These are phyloP conservation scores for Tuber borchii DNA, from an alignment of 495 filamentous ascomycete species.

Conservation along the genomic window DNA sequence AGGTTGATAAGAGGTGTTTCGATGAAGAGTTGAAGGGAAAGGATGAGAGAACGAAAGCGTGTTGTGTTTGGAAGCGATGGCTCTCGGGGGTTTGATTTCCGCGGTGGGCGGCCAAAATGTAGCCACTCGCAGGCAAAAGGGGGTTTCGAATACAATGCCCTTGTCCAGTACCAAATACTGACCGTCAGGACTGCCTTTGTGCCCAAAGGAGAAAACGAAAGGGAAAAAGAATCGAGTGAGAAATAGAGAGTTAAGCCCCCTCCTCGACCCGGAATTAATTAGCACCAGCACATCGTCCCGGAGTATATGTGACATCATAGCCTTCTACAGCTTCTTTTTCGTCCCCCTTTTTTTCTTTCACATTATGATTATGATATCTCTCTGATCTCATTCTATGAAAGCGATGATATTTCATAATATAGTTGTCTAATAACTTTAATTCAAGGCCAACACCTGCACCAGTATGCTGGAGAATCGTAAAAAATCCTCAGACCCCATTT, in stretches of 20 bases:
- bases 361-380: not conserved
- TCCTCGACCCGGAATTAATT: not conserved
- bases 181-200: not conserved
- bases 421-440: not conserved
- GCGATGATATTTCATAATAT: not conserved
- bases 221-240: too few species aligned
- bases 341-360: not conserved
- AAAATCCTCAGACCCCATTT: not conserved
- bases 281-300: not conserved
- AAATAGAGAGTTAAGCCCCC: not conserved
- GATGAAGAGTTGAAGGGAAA: not conserved
- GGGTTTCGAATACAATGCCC: not conserved
- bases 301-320: not conserved
- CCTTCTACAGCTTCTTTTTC: not conserved
- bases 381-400: not conserved
- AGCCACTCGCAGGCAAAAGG: not conserved
- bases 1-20: not conserved
- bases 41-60: not conserved
- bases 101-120: not conserved
- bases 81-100: not conserved
- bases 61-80: conserved; percentile 2
- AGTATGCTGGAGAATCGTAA: not conserved
- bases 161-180: not conserved
- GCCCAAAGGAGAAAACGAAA: too few species aligned
- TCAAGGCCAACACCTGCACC: not conserved